These are phyloP conservation scores for Voacanga thouarsii DNA, from an alignment of 257 asterid genomes.

Conservation along the genomic window DNA sequence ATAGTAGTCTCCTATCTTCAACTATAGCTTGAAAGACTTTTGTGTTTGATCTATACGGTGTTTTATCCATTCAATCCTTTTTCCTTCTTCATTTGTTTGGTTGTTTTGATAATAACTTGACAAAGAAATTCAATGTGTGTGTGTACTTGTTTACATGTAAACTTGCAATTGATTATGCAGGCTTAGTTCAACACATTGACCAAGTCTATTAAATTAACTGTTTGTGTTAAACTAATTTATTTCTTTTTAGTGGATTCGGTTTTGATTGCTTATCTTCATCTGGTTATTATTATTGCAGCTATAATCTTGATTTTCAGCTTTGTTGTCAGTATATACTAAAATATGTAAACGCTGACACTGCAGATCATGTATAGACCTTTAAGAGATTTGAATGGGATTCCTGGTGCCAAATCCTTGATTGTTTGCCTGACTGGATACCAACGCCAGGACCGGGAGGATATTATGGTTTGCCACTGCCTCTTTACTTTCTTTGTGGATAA, in stretches of 20 bases:
- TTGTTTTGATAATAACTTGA: neutral
- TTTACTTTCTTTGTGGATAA: conserved; percentile 18
- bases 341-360: conserved; percentile 8
- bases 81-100: neutral
- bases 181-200: neutral
- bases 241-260: neutral
- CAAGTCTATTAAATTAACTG: neutral
- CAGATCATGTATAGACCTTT: conserved; percentile 78
- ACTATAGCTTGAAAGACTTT: neutral
- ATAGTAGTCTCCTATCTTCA: neutral
- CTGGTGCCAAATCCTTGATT: conserved; percentile 65
- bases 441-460: conserved; percentile 68
- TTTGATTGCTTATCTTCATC: neutral
- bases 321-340: neutral
- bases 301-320: neutral
- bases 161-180: neutral
- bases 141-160: neutral
- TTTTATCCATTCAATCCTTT: neutral
- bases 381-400: conserved; percentile 72
- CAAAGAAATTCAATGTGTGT: neutral
- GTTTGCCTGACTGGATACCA: conserved; percentile 91
- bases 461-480: conserved; percentile 55
- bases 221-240: too few relatives aligned
- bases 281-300: neutral
- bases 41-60: neutral